phyloP scores from a whole-genome alignment of 2,329 filamentous ascomycete genomes.

The Diplodia scrobiculata region DNA sequence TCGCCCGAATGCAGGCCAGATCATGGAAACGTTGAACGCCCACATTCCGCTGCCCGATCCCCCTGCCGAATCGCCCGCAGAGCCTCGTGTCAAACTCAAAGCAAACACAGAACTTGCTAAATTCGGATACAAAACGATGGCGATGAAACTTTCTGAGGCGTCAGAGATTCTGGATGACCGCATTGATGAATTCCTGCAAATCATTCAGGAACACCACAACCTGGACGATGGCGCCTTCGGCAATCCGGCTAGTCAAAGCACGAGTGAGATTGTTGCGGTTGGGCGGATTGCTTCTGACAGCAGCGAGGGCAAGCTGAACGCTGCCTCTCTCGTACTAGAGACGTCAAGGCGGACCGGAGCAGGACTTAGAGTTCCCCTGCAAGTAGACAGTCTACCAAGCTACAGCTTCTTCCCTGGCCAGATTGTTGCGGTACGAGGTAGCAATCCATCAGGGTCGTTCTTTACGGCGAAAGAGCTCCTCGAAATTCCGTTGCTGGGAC shows the following conservation, averaged over 20 bases:
- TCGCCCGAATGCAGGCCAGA: slow-evolving; percentile 75
- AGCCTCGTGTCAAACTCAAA: slow-evolving; percentile 79
- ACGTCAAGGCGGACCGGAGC: slow-evolving; percentile 81
- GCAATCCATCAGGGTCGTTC: slow-evolving; percentile 80
- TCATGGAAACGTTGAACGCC: slow-evolving; percentile 79
- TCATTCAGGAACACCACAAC: slow-evolving; percentile 72
- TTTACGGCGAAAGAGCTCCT: slow-evolving; percentile 80
- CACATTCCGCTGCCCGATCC: slow-evolving; percentile 68
- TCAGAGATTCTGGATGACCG: slow-evolving; percentile 93
- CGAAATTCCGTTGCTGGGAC: slow-evolving; percentile 70
- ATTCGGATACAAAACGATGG: slow-evolving; percentile 85
- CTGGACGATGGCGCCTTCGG: slow-evolving; percentile 82
- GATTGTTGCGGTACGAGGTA: slow-evolving; percentile 82
- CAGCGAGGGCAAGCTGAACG: slow-evolving; percentile 81
- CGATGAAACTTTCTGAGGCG: slow-evolving; percentile 90
- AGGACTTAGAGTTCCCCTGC: slow-evolving; percentile 77
- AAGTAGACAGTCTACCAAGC: slow-evolving; percentile 66
- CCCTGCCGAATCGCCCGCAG: slow-evolving; percentile 70
- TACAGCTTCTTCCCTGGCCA: slow-evolving; percentile 94
- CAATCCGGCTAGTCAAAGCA: slow-evolving; percentile 81
- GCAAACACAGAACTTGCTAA: slow-evolving; percentile 89
- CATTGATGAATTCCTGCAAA: slow-evolving; percentile 82
- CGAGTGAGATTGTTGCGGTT: slow-evolving; percentile 83
- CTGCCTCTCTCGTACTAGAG: slow-evolving; percentile 82
- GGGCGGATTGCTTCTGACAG: slow-evolving; percentile 89